Evolutionary conservation across 495 filamentous ascomycete genomes (phyloP).

Genomic region (Melanomma pulvis-pyrius): DNA sequence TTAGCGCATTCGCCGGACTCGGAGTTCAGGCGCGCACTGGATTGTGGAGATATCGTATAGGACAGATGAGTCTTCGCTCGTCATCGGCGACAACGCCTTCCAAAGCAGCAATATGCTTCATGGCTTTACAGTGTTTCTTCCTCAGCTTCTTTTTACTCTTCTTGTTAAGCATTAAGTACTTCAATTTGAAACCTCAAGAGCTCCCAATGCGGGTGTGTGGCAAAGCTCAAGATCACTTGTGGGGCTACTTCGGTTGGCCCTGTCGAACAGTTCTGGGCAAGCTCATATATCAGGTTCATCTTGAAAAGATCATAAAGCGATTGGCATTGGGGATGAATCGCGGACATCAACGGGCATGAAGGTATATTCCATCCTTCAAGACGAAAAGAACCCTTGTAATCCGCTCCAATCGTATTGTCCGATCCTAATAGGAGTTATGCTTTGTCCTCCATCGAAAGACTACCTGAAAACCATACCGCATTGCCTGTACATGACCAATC

Average conservation of each 20-base stretch:
- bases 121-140: not conserved
- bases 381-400: no score
- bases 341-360: no score
- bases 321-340: no score
- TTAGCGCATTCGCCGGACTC: conserved; percentile 6
- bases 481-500: not conserved
- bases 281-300: no score
- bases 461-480: not conserved
- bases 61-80: not conserved
- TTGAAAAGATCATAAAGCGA: no score
- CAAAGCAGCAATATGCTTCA: not conserved
- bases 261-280: no score
- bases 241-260: no score
- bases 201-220: no score
- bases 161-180: not conserved
- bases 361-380: no score
- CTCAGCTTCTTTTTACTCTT: not conserved
- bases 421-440: not conserved
- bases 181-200: no score
- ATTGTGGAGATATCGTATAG: not conserved
- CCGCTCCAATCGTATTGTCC: no score
- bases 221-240: no score
- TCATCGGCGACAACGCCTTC: not conserved
- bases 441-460: not conserved
- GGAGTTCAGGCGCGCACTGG: conserved; percentile 1